Base-by-base conservation (phyloP, 768 basidiomycete species). In the Suillus weaverae region DNA sequence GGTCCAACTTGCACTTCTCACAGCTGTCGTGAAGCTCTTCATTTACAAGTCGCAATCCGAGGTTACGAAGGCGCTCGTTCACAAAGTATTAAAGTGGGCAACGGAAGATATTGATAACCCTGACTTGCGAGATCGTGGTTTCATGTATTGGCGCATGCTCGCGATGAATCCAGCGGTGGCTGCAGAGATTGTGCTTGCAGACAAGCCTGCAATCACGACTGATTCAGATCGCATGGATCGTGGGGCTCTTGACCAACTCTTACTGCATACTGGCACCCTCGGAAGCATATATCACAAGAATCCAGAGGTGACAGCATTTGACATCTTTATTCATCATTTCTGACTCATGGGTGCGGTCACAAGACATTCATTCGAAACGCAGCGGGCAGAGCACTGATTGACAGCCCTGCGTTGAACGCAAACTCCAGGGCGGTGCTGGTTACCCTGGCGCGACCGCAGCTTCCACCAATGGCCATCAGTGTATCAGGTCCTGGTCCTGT, bases 51-150 rank as follows among this genome's bases (percentile, higher is more conserved):
- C 90, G 2, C 83, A 85, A 65, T 91, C 92, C 1, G 92, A 95
- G 32, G 89, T 86, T 11, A 87, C 91, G 7, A 96, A 97, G 73
- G 88, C 91, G 61, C 83, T 99, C 8, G 92, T 99, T 10, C 94
- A 95, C 73, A 97, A 95, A 73, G 92, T 99, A 7, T 82, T 99
- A 51, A 98, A 99, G 74, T 94, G 94, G 90, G 90, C 95, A 14
- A 99, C 97, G 8, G 97, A 99, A 75, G 93, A 97, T 69, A 89
- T 97, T 62, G 97, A 99, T 75, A 99, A 99, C 73, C 97, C 97
- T 9, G 97, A 99, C 81, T 82, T 99, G 26, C 86, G 97, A 39
- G 97, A 99, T 77, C 84, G 97, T 66, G 97, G 97, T 4, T 99
- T 96, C 81, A 99, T 99, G 92, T 99, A 99, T 79, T 99, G 97